These are phyloP conservation scores for Claviceps digitariae DNA, from an alignment of 2,329 filamentous ascomycete genomes.

Conservation along the genomic window DNA sequence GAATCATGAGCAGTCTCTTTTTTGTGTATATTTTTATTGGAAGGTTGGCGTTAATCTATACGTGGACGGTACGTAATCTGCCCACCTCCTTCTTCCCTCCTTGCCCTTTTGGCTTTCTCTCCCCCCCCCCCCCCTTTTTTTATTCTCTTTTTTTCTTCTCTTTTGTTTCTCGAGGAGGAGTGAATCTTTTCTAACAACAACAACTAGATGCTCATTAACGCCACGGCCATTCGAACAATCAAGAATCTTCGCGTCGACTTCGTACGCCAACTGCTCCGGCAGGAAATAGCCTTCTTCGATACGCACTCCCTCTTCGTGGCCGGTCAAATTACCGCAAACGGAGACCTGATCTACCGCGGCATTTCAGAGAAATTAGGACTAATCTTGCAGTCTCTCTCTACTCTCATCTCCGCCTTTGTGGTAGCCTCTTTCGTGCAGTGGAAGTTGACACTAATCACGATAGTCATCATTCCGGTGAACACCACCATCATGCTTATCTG, in stretches of 20 bases:
- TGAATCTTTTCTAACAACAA: background rate
- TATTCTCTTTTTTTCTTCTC: background rate
- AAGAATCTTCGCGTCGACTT: slow-evolving; percentile 24
- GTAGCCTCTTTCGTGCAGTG: slow-evolving; percentile 27
- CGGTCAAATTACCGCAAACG: slow-evolving; percentile 33
- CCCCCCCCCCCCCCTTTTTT: background rate
- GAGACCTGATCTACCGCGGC: slow-evolving; percentile 30
- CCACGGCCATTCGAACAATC: slow-evolving; percentile 23
- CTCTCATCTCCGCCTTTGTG: slow-evolving; percentile 25
- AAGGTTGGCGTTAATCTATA: slow-evolving; percentile 25
- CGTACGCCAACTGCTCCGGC: slow-evolving; percentile 25
- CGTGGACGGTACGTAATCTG: slow-evolving; percentile 20
- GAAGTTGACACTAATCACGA: slow-evolving; percentile 29
- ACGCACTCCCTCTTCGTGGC: slow-evolving; percentile 28
- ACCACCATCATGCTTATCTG: slow-evolving; percentile 25
- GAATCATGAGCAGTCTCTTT: slow-evolving; percentile 13
- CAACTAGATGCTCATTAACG: slow-evolving; percentile 21
- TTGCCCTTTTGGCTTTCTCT: too few species aligned
- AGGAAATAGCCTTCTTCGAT: slow-evolving; percentile 45
- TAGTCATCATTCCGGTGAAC: slow-evolving; percentile 31
- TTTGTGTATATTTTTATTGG: slow-evolving; percentile 45
- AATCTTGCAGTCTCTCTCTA: slow-evolving; percentile 26
- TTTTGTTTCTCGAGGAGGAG: background rate
- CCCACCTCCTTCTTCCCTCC: background rate
- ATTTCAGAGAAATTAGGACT: slow-evolving; percentile 32